A percentile compares a stretch with the other conserved stretches of the same genome.
These are phyloP conservation scores for Allium cepa DNA, from an alignment of 106 monocot species.

Conservation along the genomic window DNA sequence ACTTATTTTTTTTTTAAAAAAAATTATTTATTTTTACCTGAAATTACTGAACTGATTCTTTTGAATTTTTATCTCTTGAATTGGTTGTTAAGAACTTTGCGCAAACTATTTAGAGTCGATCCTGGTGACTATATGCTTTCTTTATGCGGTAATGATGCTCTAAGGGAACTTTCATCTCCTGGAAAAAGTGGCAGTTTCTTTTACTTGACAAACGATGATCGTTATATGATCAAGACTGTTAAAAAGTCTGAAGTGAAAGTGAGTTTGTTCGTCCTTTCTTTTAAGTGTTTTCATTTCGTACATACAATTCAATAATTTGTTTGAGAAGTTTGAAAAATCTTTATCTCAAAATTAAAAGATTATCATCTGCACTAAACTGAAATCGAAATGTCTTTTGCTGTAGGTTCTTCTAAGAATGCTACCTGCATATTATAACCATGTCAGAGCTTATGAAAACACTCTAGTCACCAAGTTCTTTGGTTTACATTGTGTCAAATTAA, in stretches of 20 bases:
- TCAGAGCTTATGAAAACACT: constrained; percentile 68
- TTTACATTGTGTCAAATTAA: constrained; percentile 84
- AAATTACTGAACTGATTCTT: neutral
- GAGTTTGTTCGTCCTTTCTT: constrained; percentile 5
- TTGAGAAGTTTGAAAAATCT: neutral
- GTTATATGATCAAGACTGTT: constrained; percentile 96
- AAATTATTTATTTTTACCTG: neutral
- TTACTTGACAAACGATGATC: constrained; percentile 87
- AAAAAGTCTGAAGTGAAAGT: constrained; percentile 99
- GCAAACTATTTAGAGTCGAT: constrained; percentile 82
- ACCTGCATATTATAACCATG: constrained; percentile 91
- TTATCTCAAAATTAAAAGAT: neutral
- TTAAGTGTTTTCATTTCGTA: neutral
- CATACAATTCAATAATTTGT: neutral
- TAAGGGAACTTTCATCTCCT: constrained; percentile 86
- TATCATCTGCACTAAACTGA: neutral
- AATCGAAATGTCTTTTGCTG: neutral
- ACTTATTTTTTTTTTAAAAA: neutral
- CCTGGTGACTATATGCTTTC: constrained; percentile 94
- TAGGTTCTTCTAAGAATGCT: constrained; percentile 97
- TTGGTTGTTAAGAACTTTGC: constrained; percentile 47
- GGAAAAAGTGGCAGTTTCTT: constrained; percentile 99
- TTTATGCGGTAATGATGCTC: constrained; percentile 90
- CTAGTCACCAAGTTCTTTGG: constrained; percentile 97
- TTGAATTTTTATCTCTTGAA: neutral